Evolutionary conservation across 441 rosid genomes (phyloP).

Genomic region (Aleurites moluccanus): DNA sequence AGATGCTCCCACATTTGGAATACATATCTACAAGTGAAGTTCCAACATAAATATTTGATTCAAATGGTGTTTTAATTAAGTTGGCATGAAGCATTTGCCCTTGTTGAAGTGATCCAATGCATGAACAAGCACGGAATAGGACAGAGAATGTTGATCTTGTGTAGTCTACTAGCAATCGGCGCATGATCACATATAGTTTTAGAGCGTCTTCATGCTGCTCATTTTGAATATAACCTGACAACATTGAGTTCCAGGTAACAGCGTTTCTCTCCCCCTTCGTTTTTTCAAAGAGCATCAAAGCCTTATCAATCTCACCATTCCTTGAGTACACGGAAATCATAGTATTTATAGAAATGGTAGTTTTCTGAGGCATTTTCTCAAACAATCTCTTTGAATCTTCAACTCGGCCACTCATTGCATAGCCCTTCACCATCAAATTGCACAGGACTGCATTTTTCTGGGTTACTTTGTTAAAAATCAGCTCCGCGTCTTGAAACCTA

Average conservation of each 20-base stretch:
- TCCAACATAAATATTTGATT: constrained; percentile 48
- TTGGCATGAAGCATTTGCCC: constrained; percentile 50
- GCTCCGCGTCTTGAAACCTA: constrained; percentile 48
- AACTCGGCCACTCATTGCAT: constrained; percentile 37
- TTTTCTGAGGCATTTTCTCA: constrained; percentile 45
- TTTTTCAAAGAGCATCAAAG: constrained; percentile 50
- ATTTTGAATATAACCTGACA: constrained; percentile 49
- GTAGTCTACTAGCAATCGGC: constrained; percentile 13
- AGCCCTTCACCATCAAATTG: constrained; percentile 59
- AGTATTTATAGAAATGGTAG: constrained; percentile 43
- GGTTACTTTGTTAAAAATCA: constrained; percentile 33
- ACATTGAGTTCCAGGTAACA: constrained; percentile 60
- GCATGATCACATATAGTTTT: constrained; percentile 37
- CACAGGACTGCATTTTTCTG: constrained; percentile 33
- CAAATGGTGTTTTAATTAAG: constrained; percentile 46
- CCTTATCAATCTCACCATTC: constrained; percentile 48
- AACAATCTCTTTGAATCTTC: constrained; percentile 46
- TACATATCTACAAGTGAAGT: constrained; percentile 62
- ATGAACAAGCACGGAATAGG: constrained; percentile 49
- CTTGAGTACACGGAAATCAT: constrained; percentile 54
- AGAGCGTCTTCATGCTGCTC: constrained; percentile 44
- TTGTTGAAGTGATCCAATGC: constrained; percentile 50
- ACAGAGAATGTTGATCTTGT: constrained; percentile 59
- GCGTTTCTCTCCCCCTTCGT: constrained; percentile 39
- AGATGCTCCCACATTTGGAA: constrained; percentile 47